Evolutionary conservation across 352 stramenopile genomes (phyloP).

Genomic region (Globisporangium echinulatum): DNA sequence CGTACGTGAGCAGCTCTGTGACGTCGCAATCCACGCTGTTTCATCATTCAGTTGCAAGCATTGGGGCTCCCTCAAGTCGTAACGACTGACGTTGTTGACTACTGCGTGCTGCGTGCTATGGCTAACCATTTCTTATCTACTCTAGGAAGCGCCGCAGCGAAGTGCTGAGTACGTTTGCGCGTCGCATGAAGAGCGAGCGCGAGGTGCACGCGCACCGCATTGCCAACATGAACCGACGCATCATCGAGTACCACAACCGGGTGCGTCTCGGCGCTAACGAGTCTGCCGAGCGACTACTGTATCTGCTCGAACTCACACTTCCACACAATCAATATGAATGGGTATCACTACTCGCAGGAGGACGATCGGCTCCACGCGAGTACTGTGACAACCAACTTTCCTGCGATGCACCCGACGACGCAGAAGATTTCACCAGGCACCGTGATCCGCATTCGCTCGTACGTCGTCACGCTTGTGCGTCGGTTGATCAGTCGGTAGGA

Average conservation of each 20-base stretch:
- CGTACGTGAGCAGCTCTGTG: constrained; percentile 20
- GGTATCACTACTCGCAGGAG: constrained; percentile 25
- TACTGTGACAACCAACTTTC: constrained; percentile 69
- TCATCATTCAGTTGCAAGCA: too few species aligned
- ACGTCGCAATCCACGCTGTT: neutral
- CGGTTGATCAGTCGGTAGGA: too few species aligned
- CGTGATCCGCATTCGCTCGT: constrained; percentile 67
- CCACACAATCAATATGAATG: too few species aligned
- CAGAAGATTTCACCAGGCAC: constrained; percentile 56
- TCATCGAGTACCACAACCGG: constrained; percentile 69
- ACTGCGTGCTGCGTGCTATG: neutral
- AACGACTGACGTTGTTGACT: neutral
- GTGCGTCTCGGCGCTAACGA: constrained; percentile 16
- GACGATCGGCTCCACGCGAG: constrained; percentile 52
- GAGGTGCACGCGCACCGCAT: constrained; percentile 54
- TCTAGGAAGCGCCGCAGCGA: constrained; percentile 42
- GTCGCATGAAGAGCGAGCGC: constrained; percentile 52
- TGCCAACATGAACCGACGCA: constrained; percentile 79
- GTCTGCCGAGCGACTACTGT: too few species aligned
- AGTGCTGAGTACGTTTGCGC: constrained; percentile 42
- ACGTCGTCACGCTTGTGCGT: constrained; percentile 10
- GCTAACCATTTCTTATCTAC: too few species aligned
- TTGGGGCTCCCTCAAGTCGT: neutral
- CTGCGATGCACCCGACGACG: constrained; percentile 72
- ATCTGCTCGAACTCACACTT: too few species aligned